phyloP scores from a whole-genome alignment of 768 basidiomycete genomes.

The Tricholoma sp. region DNA sequence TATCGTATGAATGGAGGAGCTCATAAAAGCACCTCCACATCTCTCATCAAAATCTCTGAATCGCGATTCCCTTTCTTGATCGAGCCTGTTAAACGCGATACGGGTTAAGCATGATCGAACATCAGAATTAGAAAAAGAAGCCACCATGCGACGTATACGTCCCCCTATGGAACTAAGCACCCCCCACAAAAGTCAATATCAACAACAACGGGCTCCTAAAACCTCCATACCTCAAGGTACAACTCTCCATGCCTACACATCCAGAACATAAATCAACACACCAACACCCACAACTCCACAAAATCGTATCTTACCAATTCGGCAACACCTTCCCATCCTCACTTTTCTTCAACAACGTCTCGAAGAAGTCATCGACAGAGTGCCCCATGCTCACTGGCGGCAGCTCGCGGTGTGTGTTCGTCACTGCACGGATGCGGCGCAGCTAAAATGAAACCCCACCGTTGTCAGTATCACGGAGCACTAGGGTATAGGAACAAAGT shows the following conservation, averaged over 20 bases:
- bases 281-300: conserved; percentile 32
- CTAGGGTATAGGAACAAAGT: conserved; percentile 12
- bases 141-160: conserved; percentile 86
- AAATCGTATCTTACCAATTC: no score
- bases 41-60: conserved; percentile 88
- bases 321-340: no score
- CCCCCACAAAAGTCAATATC: no score
- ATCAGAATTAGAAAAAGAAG: conserved; percentile 6
- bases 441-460: conserved; percentile 43
- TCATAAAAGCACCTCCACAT: conserved; percentile 63
- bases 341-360: conserved; percentile 58
- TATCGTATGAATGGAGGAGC: no score
- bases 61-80: conserved; percentile 98
- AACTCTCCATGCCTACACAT: conserved; percentile 74
- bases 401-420: conserved; percentile 77
- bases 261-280: not conserved
- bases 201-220: not conserved
- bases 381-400: no score
- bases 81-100: conserved; percentile 45
- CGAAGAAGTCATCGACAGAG: conserved; percentile 94
- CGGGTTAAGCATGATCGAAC: not conserved
- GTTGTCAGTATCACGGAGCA: not conserved
- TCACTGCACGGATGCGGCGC: conserved; percentile 79
- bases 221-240: conserved; percentile 69
- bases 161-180: no score